Conservation (phyloP, 306 rosid genomes). For the Potentilla sterilis region DNA sequence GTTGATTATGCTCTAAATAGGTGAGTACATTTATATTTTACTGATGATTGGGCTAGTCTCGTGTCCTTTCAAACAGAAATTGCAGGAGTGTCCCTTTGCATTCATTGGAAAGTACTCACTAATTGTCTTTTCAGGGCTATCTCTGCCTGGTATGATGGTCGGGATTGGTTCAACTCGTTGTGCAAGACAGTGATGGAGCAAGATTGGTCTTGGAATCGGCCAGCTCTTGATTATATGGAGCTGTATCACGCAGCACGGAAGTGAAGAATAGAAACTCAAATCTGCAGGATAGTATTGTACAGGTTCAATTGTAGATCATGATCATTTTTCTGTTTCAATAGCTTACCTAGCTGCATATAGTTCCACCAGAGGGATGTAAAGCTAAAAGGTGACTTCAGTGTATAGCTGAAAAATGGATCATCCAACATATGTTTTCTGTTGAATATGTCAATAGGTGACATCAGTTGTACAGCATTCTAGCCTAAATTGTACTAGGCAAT, state of each 20-base stretch:
- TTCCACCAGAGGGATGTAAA: conserved; percentile 19
- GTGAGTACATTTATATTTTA: conserved; percentile 34
- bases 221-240: conserved; percentile 92
- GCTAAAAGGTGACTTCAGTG: conserved; percentile 3
- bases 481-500: conserved; percentile 6
- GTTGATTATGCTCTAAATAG: conserved; percentile 92
- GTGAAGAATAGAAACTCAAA: conserved; percentile 28
- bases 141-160: conserved; percentile 71
- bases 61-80: not conserved
- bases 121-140: conserved; percentile 66
- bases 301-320: conserved; percentile 22
- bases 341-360: conserved; percentile 28
- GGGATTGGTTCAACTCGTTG: conserved; percentile 73
- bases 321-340: not conserved
- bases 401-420: conserved; percentile 27
- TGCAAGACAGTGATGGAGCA: conserved; percentile 97
- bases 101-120: not conserved
- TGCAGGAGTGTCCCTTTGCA: not conserved
- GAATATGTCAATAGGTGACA: conserved; percentile 31
- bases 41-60: not conserved
- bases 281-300: conserved; percentile 38
- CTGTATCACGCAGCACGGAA: conserved; percentile 89
- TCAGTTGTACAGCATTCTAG: conserved; percentile 14
- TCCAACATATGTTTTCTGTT: conserved; percentile 15
- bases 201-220: conserved; percentile 99